These are phyloP conservation scores for Colletotrichum gigasporum DNA, from an alignment of 2,329 filamentous ascomycete species.

Conservation along the genomic window DNA sequence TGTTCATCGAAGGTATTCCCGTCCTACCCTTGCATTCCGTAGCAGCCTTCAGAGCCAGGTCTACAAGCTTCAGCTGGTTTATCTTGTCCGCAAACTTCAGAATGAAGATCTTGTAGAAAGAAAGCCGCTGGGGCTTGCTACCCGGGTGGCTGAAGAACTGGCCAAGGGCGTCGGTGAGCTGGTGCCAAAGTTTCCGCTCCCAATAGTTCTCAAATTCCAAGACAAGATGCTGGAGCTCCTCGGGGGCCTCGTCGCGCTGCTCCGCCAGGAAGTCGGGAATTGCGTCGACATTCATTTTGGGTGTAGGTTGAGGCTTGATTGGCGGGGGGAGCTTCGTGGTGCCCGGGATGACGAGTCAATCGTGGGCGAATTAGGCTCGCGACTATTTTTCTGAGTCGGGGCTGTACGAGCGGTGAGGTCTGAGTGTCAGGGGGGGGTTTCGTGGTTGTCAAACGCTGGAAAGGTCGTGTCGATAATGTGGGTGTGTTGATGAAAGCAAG, in stretches of 20 bases:
- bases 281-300: slow-evolving; percentile 81
- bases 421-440: not conserved
- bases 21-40: slow-evolving; percentile 79
- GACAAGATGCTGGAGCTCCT: slow-evolving; percentile 87
- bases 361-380: not conserved
- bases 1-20: not conserved
- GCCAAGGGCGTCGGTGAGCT: slow-evolving; percentile 89
- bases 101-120: slow-evolving; percentile 94
- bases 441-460: not conserved
- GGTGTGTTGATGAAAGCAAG: slow-evolving; percentile 22
- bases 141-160: slow-evolving; percentile 86
- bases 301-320: slow-evolving; percentile 4
- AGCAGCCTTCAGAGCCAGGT: slow-evolving; percentile 86
- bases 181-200: slow-evolving; percentile 99
- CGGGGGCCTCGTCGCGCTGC: slow-evolving; percentile 87
- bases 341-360: not conserved
- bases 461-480: slow-evolving; percentile 8
- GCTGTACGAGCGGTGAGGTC: not conserved
- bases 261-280: slow-evolving; percentile 93
- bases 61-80: slow-evolving; percentile 97
- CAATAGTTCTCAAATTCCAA: slow-evolving; percentile 95
- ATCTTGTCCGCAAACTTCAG: slow-evolving; percentile 98
- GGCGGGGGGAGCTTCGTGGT: slow-evolving; percentile 23
- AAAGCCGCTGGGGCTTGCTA: slow-evolving; percentile 85
- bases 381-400: not conserved